Evolutionary conservation across 176 grass and related monocot genomes (phyloP).

Genomic region (Pharus latifolius): DNA sequence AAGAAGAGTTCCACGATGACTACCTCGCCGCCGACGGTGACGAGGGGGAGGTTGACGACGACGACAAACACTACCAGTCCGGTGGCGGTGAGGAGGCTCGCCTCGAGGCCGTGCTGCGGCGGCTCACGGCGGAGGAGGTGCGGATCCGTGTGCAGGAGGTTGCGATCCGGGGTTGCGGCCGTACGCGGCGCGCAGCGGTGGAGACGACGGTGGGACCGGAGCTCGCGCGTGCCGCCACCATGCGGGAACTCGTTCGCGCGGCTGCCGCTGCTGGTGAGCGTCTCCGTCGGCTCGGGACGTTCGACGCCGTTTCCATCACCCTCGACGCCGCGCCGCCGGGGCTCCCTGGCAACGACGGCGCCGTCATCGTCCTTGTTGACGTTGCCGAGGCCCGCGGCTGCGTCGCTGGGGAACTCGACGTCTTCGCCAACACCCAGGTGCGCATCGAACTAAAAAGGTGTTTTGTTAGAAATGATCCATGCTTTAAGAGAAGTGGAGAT

Average conservation of each 20-base stretch:
- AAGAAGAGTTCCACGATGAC: not conserved
- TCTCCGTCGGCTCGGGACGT: constrained; percentile 54
- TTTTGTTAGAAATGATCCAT: not conserved
- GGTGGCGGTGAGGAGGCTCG: constrained; percentile 17
- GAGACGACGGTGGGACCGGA: constrained; percentile 49
- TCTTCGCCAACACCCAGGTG: constrained; percentile 46
- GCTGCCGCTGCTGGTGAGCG: constrained; percentile 54
- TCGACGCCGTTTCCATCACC: constrained; percentile 67
- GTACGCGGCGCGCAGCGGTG: constrained; percentile 43
- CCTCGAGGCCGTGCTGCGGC: constrained; percentile 36
- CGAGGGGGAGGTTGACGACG: not conserved
- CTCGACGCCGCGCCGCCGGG: constrained; percentile 58
- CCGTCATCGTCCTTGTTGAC: constrained; percentile 52
- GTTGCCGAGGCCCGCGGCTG: constrained; percentile 45
- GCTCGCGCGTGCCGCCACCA: constrained; percentile 45
- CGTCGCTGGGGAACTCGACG: constrained; percentile 35
- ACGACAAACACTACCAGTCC: not conserved
- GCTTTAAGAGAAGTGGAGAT: not conserved
- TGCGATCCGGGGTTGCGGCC: constrained; percentile 46
- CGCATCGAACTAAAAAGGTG: not conserved
- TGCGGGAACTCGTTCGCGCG: constrained; percentile 67
- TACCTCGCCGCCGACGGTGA: constrained; percentile 21
- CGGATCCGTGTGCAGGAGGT: constrained; percentile 68
- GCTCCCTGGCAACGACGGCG: constrained; percentile 8
- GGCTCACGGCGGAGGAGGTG: constrained; percentile 53